A percentile compares a stretch with the other conserved stretches of the same genome.
These are phyloP conservation scores for Gastrolobium villosum DNA, from an alignment of 306 rosid genomes.

Conservation along the genomic window DNA sequence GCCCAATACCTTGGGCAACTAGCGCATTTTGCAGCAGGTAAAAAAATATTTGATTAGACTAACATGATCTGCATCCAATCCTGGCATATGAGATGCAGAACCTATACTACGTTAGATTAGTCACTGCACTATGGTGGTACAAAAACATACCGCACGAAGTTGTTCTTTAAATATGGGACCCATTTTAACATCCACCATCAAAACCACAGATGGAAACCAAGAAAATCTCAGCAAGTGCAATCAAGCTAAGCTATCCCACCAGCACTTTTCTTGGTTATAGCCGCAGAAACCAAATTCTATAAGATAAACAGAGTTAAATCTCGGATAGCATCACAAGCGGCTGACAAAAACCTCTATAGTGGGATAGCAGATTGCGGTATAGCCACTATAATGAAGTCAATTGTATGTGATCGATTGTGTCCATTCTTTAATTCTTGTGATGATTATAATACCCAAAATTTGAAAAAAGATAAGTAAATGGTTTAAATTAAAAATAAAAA, in stretches of 20 bases:
- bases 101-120: conserved; percentile 32
- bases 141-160: not conserved
- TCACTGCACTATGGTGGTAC: conserved; percentile 21
- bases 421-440: conserved; percentile 4
- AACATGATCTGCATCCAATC: conserved; percentile 37
- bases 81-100: conserved; percentile 32
- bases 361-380: no score
- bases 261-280: conserved; percentile 18
- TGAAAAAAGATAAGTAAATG: conserved; percentile 2
- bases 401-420: not conserved
- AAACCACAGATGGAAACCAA: conserved; percentile 25
- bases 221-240: conserved; percentile 28
- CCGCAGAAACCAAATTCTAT: conserved; percentile 6
- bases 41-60: not conserved
- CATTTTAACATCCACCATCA: conserved; percentile 17
- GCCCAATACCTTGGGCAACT: conserved; percentile 26
- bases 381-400: no score
- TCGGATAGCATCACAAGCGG: no score
- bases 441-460: conserved; percentile 26
- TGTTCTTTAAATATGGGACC: conserved; percentile 19
- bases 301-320: not conserved
- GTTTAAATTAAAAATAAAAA: not conserved
- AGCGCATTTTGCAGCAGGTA: not conserved
- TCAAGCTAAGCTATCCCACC: conserved; percentile 35
- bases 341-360: no score